A percentile compares a stretch with the other conserved stretches of the same genome.
Evolutionary conservation across 2,329 filamentous ascomycete genomes (phyloP).

Genomic region (Cadophora luteo-olivacea): DNA sequence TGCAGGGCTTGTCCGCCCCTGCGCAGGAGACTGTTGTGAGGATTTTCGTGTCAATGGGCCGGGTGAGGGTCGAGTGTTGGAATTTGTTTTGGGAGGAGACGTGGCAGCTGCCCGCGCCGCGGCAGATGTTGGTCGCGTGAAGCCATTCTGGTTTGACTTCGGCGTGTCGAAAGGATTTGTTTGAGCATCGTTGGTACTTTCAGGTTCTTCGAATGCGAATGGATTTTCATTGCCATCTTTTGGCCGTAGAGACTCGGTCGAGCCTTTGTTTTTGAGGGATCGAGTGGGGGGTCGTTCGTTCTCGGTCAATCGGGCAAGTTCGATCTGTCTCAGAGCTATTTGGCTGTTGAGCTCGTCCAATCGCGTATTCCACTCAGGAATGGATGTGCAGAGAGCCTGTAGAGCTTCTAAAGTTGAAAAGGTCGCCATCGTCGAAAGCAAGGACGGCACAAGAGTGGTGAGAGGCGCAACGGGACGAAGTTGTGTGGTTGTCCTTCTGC

Average conservation of each 20-base stretch:
- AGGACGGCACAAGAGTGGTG: neutral
- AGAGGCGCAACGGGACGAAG: neutral
- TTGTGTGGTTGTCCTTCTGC: conserved; percentile 2
- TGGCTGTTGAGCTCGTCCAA: conserved; percentile 66
- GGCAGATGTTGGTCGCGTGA: conserved; percentile 29
- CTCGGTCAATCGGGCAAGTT: conserved; percentile 58
- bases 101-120: conserved; percentile 30
- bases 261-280: conserved; percentile 45
- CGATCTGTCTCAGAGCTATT: conserved; percentile 66
- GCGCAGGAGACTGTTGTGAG: conserved; percentile 35
- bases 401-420: conserved; percentile 58
- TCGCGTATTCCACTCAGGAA: conserved; percentile 65
- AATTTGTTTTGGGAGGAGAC: conserved; percentile 25
- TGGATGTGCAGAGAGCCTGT: conserved; percentile 58
- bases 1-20: conserved; percentile 27
- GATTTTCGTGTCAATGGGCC: conserved; percentile 33
- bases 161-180: conserved; percentile 33
- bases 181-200: conserved; percentile 28
- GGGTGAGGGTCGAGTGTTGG: conserved; percentile 27
- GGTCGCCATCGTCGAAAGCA: conserved; percentile 23
- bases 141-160: conserved; percentile 27
- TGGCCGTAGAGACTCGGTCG: conserved; percentile 44
- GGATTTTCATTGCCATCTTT: conserved; percentile 39
- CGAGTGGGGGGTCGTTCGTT: conserved; percentile 45
- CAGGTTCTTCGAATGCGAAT: conserved; percentile 25